Evolutionary conservation across 805 yeast genomes (phyloP), one percentile per base, ranked within the genome.

Genomic region (Pichia sporocuriosa): DNA sequence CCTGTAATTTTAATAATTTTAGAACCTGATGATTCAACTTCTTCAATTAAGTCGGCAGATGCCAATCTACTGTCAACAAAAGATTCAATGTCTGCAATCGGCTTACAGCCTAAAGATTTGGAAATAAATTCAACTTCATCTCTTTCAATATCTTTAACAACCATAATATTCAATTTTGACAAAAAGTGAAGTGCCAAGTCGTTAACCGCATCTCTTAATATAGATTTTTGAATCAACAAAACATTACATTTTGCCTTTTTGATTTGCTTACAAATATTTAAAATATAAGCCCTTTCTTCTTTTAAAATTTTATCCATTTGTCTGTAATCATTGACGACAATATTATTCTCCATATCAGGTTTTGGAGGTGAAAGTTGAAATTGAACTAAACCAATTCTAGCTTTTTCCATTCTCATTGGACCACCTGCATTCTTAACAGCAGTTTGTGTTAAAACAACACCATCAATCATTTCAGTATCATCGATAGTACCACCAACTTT

Each of bases 261-360:
- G 67, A 93, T 87, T 61, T 86, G 87, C 66, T 93, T 93, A 71
- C 96, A 89, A 61, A 93, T 84, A 63, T 90, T 90, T 60, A 93
- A 75, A 58, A 93, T 69, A 61, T 93, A 93, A 23, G 96, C 93
- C 62, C 99, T 81, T 72, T 93, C 98, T 67, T 93, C 99, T 61
- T 94, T 93, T 60, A 93, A 72, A 54, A 93, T 93, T 69, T 90
- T 93, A 66, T 93, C 99, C 99, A 93, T 93, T 67, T 93, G 98
- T 66, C 98, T 79, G 70, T 93, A 93, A 65, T 93, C 99, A 59
- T 85, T 93, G 42, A 93, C 97, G 44, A 93, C 95, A 37, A 93
- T 90, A 60, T 89, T 90, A 65, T 93, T 93, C 68, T 93, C 98
- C 83, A 94, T 83, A 59, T 88, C 97, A 17, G 97, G 97, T 61